phyloP scores from a whole-genome alignment of 352 stramenopile species.

The Pseudoperonospora humuli region DNA sequence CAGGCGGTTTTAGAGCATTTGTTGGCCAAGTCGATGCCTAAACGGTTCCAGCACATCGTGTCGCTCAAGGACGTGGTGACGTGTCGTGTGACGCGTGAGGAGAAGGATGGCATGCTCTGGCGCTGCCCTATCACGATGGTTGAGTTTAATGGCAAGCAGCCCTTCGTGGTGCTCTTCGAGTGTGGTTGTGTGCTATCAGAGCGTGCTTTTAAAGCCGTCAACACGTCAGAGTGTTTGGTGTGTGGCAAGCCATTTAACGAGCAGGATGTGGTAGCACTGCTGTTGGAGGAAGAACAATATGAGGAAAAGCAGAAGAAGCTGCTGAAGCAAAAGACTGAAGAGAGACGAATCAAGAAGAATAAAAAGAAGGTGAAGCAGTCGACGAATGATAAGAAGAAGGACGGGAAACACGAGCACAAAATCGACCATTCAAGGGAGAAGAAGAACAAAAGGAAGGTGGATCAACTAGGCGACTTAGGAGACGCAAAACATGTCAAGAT shows the following conservation, averaged over 20 bases:
- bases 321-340: constrained; percentile 37
- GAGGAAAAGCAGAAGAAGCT: constrained; percentile 34
- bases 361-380: constrained; percentile 33
- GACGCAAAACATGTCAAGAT: constrained; percentile 33
- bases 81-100: constrained; percentile 40
- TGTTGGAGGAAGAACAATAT: constrained; percentile 55
- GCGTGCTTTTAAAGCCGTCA: constrained; percentile 79
- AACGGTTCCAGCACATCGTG: constrained; percentile 69
- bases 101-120: constrained; percentile 13
- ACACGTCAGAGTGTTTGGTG: constrained; percentile 57
- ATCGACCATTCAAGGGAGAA: constrained; percentile 18
- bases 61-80: constrained; percentile 84
- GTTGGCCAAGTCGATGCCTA: constrained; percentile 68
- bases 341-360: constrained; percentile 43
- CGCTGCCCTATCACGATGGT: constrained; percentile 80
- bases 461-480: constrained; percentile 11
- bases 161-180: constrained; percentile 71
- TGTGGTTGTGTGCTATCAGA: constrained; percentile 88
- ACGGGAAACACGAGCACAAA: constrained; percentile 26
- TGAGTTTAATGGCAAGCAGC: constrained; percentile 84
- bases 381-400: constrained; percentile 18
- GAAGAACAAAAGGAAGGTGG: constrained; percentile 35
- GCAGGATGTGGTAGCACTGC: constrained; percentile 49
- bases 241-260: constrained; percentile 49
- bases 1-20: constrained; percentile 77